Conservation (phyloP, 2,329 filamentous ascomycete genomes). For the Pestalotiopsis fici region DNA sequence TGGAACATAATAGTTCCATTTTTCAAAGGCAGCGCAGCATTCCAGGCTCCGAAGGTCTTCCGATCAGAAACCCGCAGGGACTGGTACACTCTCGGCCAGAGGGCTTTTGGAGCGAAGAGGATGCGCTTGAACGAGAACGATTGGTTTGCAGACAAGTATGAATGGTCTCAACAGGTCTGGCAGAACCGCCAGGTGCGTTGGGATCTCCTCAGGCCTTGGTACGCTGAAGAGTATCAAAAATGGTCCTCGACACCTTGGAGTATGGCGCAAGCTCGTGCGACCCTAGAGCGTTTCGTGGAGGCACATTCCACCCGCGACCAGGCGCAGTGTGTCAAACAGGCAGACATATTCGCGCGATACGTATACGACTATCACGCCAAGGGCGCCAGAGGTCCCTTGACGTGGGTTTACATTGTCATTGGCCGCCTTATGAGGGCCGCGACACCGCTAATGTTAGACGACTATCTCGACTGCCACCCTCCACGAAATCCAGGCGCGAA, state of each 20-base stretch:
- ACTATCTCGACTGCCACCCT: not conserved
- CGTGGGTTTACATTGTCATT: not conserved
- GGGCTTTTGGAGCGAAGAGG: not conserved
- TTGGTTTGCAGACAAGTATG: not conserved
- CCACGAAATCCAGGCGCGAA: not conserved
- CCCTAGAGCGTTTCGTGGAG: slow-evolving; percentile 5
- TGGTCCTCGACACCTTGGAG: slow-evolving; percentile 12
- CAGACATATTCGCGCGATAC: not conserved
- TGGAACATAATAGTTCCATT: not conserved
- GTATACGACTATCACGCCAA: not conserved
- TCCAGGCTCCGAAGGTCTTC: not conserved
- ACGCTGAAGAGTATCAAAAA: not conserved
- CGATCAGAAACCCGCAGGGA: not conserved
- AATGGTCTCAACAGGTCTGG: not conserved
- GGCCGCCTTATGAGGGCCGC: slow-evolving; percentile 9
- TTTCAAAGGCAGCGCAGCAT: not conserved
- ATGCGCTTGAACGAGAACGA: not conserved
- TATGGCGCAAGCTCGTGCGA: not conserved
- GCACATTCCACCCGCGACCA: slow-evolving; percentile 5
- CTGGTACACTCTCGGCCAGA: not conserved
- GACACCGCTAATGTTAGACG: not conserved
- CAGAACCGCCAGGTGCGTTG: not conserved
- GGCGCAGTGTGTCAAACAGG: not conserved
- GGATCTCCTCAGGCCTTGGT: slow-evolving; percentile 8
- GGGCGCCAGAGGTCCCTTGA: not conserved